phyloP scores from a whole-genome alignment of 768 basidiomycete genomes.

The Boletus edulis region DNA sequence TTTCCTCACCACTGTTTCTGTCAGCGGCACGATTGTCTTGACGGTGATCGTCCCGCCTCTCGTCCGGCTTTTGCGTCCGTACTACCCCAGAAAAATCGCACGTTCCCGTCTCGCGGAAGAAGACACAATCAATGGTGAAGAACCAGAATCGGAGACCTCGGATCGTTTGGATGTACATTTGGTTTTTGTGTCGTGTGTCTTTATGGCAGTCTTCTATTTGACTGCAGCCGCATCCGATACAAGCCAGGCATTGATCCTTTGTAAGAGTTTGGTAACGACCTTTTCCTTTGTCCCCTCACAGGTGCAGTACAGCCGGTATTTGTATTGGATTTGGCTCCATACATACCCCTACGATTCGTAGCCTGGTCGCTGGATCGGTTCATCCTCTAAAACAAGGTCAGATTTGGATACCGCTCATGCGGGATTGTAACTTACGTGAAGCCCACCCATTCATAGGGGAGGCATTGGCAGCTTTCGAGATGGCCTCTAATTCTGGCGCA shows the following conservation, averaged over 20 bases:
- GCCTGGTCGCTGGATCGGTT: slow-evolving; percentile 28
- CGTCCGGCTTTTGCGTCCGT: slow-evolving; percentile 23
- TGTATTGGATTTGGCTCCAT: slow-evolving; percentile 14
- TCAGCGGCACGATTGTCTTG: slow-evolving; percentile 15
- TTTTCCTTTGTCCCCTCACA: background rate
- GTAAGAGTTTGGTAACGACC: slow-evolving; percentile 1
- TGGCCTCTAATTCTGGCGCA: slow-evolving; percentile 20
- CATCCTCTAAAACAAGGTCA: slow-evolving; percentile 28
- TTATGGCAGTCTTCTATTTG: slow-evolving; percentile 12
- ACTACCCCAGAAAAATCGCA: slow-evolving; percentile 11
- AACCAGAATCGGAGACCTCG: slow-evolving; percentile 7
- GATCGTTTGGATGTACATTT: slow-evolving; percentile 32
- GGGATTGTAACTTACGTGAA: background rate
- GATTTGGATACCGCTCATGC: too few species aligned
- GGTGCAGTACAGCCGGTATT: slow-evolving; percentile 10
- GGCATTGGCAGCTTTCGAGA: slow-evolving; percentile 29
- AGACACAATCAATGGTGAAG: background rate
- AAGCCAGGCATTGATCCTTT: slow-evolving; percentile 4
- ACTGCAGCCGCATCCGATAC: slow-evolving; percentile 14
- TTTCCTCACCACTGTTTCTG: slow-evolving; percentile 15
- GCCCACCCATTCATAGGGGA: slow-evolving; percentile 16
- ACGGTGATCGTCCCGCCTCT: slow-evolving; percentile 20
- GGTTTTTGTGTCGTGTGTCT: slow-evolving; percentile 18
- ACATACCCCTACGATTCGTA: slow-evolving; percentile 21
- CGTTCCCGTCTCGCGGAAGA: background rate